These are phyloP conservation scores for Henckelia pumila DNA, from an alignment of 257 asterid genomes.

Conservation along the genomic window DNA sequence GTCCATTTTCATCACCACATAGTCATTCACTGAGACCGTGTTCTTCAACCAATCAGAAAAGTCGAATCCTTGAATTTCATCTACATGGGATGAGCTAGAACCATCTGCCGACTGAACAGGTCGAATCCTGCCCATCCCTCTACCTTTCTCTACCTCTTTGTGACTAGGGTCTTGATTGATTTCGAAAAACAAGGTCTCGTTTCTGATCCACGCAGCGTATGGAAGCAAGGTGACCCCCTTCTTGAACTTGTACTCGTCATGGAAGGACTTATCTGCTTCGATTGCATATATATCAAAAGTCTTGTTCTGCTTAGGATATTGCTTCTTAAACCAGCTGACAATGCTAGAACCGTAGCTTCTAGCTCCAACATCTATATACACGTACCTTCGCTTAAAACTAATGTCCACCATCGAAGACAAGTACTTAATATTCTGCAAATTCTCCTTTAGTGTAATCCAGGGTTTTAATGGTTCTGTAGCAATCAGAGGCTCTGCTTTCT, in stretches of 20 bases:
- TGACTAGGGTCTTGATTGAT: conserved; percentile 75
- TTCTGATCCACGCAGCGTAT: conserved; percentile 94
- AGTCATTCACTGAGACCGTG: conserved; percentile 65
- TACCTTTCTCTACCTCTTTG: conserved; percentile 59
- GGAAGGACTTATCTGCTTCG: conserved; percentile 84
- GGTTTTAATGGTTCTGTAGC: conserved; percentile 81
- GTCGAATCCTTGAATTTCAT: conserved; percentile 85
- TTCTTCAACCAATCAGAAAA: conserved; percentile 87
- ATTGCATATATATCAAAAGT: conserved; percentile 85
- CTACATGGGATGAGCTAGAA: conserved; percentile 44
- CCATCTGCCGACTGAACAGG: conserved; percentile 59
- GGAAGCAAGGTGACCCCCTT: conserved; percentile 84
- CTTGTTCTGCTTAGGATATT: conserved; percentile 89
- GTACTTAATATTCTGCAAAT: conserved; percentile 65
- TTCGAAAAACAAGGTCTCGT: conserved; percentile 76
- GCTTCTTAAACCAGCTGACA: conserved; percentile 97
- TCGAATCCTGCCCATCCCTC: conserved; percentile 95
- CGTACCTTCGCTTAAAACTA: conserved; percentile 68
- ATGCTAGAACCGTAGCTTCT: conserved; percentile 97
- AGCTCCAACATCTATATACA: conserved; percentile 87
- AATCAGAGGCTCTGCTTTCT: conserved; percentile 77
- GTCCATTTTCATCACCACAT: conserved; percentile 97
- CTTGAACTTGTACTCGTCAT: conserved; percentile 60
- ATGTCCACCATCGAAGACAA: conserved; percentile 78
- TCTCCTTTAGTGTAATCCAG: conserved; percentile 89